A percentile compares a stretch with the other conserved stretches of the same genome.
Conservation (phyloP, 768 basidiomycete species). For the Calvatia gigantea region DNA sequence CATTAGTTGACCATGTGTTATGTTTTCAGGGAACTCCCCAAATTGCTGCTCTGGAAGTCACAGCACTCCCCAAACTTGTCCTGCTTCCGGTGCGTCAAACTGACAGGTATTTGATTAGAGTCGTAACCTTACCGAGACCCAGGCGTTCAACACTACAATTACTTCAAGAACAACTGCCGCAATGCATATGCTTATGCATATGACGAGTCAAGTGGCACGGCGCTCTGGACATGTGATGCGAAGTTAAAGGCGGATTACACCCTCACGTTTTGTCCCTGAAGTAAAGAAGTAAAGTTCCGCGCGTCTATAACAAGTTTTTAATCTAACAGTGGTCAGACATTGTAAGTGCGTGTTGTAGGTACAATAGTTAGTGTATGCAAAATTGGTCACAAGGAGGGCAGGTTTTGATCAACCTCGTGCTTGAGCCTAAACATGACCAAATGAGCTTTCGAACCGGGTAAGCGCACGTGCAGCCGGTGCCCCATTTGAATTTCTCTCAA, state of each 20-base stretch:
- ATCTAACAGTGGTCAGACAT: neutral
- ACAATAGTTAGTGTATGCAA: too few relatives aligned
- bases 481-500: too few relatives aligned
- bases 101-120: neutral
- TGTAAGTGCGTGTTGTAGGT: too few relatives aligned
- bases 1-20: neutral
- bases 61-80: slow-evolving; percentile 45
- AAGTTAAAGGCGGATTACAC: slow-evolving; percentile 30
- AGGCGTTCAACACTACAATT: slow-evolving; percentile 28
- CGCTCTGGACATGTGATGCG: slow-evolving; percentile 43
- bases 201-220: slow-evolving; percentile 41
- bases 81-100: slow-evolving; percentile 25
- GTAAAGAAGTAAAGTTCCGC: neutral
- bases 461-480: too few relatives aligned
- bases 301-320: neutral
- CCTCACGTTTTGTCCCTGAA: slow-evolving; percentile 24
- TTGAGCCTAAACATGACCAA: too few relatives aligned
- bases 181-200: slow-evolving; percentile 45
- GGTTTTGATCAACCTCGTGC: too few relatives aligned
- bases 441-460: too few relatives aligned
- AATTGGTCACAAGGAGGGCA: neutral
- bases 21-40: slow-evolving; percentile 38
- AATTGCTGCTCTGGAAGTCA: slow-evolving; percentile 56
- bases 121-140: slow-evolving; percentile 28
- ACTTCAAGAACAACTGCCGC: slow-evolving; percentile 32